Percentiles rank a stretch among this genome's conserved stretches.
phyloP scores from a whole-genome alignment of 176 grass and related monocot genomes.

The Dactylis glomerata region DNA sequence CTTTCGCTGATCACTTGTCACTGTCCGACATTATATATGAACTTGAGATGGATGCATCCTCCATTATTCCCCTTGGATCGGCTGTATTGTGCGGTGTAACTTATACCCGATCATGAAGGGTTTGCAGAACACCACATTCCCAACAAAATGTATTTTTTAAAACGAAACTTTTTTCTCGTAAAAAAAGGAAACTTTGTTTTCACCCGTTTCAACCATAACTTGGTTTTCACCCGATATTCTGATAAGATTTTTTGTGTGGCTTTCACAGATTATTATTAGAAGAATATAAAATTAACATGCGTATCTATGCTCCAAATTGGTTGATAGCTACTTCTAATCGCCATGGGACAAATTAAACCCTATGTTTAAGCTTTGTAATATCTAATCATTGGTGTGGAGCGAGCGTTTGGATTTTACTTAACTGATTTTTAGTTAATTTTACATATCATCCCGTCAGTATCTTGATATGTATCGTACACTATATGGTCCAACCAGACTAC shows the following conservation, averaged over 20 bases:
- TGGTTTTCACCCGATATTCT: neutral
- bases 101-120: too few species aligned
- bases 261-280: neutral
- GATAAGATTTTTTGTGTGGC: neutral
- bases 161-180: too few species aligned
- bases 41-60: neutral
- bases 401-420: neutral
- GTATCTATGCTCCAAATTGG: neutral
- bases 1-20: slow-evolving; percentile 6
- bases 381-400: neutral
- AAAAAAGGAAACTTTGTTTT: too few species aligned
- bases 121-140: too few species aligned
- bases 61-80: neutral
- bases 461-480: too few species aligned
- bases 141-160: too few species aligned
- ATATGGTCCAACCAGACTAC: too few species aligned
- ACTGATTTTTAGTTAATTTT: neutral
- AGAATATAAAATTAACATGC: neutral
- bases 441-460: neutral
- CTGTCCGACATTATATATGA: neutral
- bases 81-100: neutral
- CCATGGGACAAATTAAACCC: neutral
- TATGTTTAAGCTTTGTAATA: neutral
- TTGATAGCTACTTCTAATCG: neutral
- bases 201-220: neutral